phyloP scores from a whole-genome alignment of 352 stramenopile species.

The Globisporangium polare region DNA sequence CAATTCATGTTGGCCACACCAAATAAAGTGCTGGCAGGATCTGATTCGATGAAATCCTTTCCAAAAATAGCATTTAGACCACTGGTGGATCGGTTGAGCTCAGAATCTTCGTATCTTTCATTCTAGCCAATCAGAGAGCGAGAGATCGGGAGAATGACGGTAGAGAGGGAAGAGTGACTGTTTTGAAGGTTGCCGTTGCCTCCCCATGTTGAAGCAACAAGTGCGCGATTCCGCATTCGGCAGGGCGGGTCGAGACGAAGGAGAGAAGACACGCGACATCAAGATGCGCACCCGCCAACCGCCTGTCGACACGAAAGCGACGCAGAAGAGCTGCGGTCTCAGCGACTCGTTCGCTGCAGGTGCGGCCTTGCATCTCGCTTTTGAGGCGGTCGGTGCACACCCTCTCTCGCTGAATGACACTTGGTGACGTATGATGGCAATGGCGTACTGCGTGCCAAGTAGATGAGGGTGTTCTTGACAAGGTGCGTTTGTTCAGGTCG shows the following conservation, averaged over 20 bases:
- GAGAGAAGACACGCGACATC: background rate
- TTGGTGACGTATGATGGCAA: background rate
- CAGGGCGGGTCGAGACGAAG: background rate
- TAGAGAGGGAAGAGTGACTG: background rate
- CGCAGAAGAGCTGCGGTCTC: constrained; percentile 29
- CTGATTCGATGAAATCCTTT: constrained; percentile 39
- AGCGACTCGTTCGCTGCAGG: constrained; percentile 28
- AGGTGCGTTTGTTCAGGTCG: background rate
- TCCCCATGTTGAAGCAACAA: background rate
- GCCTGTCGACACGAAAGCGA: background rate
- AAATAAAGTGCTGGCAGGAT: constrained; percentile 14
- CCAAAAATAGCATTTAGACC: constrained; percentile 23
- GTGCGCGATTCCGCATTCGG: constrained; percentile 9
- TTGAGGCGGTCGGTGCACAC: background rate
- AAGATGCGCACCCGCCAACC: background rate
- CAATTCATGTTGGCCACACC: too few species aligned
- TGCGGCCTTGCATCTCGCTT: constrained; percentile 9
- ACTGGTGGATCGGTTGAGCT: constrained; percentile 9
- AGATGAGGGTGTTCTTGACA: background rate
- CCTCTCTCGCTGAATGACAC: background rate
- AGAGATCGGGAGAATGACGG: background rate
- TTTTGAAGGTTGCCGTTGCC: background rate
- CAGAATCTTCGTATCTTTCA: background rate
- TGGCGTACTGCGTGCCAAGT: background rate
- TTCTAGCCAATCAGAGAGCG: constrained; percentile 8